These are phyloP conservation scores for Coelastrella sp. DNA, from an alignment of 139 green algal genomes.

Conservation along the genomic window DNA sequence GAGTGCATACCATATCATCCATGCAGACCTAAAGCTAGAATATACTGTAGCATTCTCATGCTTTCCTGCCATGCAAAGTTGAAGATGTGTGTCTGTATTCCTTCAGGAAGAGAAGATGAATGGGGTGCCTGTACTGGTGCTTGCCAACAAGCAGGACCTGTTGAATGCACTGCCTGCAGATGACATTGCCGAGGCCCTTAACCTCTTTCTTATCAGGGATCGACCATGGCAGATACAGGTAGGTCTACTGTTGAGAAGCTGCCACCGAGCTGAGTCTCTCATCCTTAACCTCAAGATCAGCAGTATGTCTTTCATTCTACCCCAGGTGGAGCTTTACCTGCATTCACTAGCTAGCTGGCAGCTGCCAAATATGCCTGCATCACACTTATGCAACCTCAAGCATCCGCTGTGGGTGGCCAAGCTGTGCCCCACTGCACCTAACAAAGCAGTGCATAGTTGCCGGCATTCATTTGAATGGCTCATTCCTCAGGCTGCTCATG, in stretches of 20 bases:
- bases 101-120: conserved; percentile 81
- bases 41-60: conserved; percentile 30
- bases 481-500: background rate
- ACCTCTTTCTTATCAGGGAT: conserved; percentile 73
- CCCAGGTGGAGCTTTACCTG: no score
- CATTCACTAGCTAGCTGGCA: no score
- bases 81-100: background rate
- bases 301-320: no score
- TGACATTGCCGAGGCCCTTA: conserved; percentile 75
- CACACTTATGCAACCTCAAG: no score
- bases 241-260: no score
- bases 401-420: no score
- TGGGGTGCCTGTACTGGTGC: conserved; percentile 77
- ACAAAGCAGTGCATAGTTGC: background rate
- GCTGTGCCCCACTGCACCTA: background rate
- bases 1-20: no score
- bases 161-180: conserved; percentile 63
- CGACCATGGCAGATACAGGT: conserved; percentile 84
- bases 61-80: background rate
- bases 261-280: no score
- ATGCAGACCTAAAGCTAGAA: no score
- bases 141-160: conserved; percentile 90
- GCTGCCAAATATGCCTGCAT: no score
- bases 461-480: background rate
- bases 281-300: no score